Evolutionary conservation across 1,284 basidiomycete species (phyloP), one percentile per base, ranked within the genome.

Genomic region (Moesziomyces globuligerus): DNA sequence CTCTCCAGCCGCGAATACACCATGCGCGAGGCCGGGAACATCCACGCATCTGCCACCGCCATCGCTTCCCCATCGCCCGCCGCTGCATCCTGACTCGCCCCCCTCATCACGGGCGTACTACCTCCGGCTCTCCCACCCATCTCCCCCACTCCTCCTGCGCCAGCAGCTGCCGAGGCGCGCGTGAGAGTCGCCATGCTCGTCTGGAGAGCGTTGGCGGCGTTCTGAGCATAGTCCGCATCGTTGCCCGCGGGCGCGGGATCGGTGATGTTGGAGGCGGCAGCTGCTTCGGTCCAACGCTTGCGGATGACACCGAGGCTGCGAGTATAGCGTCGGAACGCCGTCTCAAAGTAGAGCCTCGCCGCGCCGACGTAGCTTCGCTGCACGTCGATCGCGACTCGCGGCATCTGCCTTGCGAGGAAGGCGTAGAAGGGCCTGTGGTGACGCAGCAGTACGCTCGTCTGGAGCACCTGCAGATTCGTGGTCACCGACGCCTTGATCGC

Each of bases 281-380:
- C 36, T n/a, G 49, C n/a, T 38, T 78, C 75, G 18, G 3, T 25
- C 75, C 75, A 78, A 7, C 74, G 38, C 20, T 74, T 56, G 5
- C 73, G 26, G 8, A 69, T 38, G 4, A 56, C 54, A 11, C 54
- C 58, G 0, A 80, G 43, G 43, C 67, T 90, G 28, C 96, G 86
- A 25, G 90, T 87, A 81, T 98, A 99, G 45, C 96, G 86, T 58
- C 96, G 85, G 80, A 98, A 94, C 0, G 91, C 93, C 17, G 96
- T 98, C 83, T 99, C 96, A 69, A 94, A 98, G 82, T 97, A 99
- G 18, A 92, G 87, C 20, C 94, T 87, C 4, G 92, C 91, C 11
- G 91, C 89, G 41, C 87, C 88, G 28, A 91, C 85, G 80, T 99
- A 99, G 4, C 91, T 90, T 44, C 92, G 86, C 82, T 95, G 93